phyloP scores from a whole-genome alignment of 129 eudicot species.

The Centella asiatica region DNA sequence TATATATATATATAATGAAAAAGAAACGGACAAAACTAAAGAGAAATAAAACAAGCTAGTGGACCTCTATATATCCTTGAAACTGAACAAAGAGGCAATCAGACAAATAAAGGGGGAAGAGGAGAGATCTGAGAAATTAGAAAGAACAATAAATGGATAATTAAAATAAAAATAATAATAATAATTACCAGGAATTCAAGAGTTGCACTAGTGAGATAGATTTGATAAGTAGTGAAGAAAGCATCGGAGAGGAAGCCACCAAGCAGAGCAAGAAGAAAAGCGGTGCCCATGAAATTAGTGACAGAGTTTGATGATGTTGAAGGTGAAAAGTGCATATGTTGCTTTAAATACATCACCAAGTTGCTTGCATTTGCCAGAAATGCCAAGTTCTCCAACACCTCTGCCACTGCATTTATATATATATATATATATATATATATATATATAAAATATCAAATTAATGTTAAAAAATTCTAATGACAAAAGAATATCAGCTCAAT shows the following conservation, averaged over 20 bases:
- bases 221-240: conserved; percentile 55
- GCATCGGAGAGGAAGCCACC: conserved; percentile 95
- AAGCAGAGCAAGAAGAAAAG: conserved; percentile 78
- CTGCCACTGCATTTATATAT: conserved; percentile 40
- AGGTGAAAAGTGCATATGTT: conserved; percentile 73
- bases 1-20: no score
- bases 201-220: conserved; percentile 58
- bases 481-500: no score
- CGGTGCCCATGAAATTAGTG: conserved; percentile 94
- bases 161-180: not conserved
- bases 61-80: not conserved
- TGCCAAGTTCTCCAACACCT: conserved; percentile 84
- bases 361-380: conserved; percentile 87
- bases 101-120: not conserved
- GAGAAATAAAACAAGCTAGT: no score
- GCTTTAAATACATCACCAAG: conserved; percentile 58
- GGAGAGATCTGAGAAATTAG: no score
- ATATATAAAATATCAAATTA: not conserved
- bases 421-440: not conserved
- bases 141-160: not conserved
- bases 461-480: not conserved
- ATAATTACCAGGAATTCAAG: conserved; percentile 51
- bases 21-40: no score
- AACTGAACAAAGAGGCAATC: no score
- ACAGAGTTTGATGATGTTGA: conserved; percentile 65